Evolutionary conservation across 2,329 filamentous ascomycete genomes (phyloP), one percentile per base, ranked within the genome.

Genomic region (Beauveria rudraprayagi): DNA sequence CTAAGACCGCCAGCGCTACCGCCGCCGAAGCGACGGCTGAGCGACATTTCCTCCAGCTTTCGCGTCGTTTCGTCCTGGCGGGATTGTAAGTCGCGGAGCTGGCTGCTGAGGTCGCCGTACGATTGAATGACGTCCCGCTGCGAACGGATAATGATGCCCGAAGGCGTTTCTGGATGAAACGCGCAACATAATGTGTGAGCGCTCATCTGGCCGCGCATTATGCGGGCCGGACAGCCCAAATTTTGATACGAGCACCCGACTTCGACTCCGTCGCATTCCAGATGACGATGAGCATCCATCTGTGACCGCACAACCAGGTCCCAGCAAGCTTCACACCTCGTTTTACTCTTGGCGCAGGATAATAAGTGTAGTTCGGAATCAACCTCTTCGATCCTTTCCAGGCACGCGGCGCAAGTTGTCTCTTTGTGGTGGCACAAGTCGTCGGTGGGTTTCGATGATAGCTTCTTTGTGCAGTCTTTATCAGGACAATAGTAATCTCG

Each of bases 401-500:
- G 70, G 69, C 85, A 88, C 65, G 82, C 79, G n/a, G 73, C 71
- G 67, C 85, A 88, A 10, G 70, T 68, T 0, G 76, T 74, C 37
- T 78, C 70, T 57, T 76, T 76, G 66, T 88, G 85, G 24, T 83
- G 75, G 66, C 85, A 88, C 2, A 76, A 76, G 53, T 78, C 77
- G n/a, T 74, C 75, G 1, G 73, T 71, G 61, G 83, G 76, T 64
- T 80, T 82, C 52, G 80, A 76, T 14, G 76, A 74, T 3, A 87
- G 74, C 26, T 75, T 76, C 68, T 82, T 78, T 34, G 75, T 70
- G 69, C 85, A 88, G 3, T 70, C 68, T 16, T 76, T 68, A 41
- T 81, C 80, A 0, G 82, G 79, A 65, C 85, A 88, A n/a, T 76
- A 74, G 22, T 84, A 80, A 37, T 79, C 72, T 5, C 79, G 80